Percentiles rank a stretch among this genome's conserved stretches.
Conservation (phyloP, 169 alveolate species). For the Eimeria mitis region DNA sequence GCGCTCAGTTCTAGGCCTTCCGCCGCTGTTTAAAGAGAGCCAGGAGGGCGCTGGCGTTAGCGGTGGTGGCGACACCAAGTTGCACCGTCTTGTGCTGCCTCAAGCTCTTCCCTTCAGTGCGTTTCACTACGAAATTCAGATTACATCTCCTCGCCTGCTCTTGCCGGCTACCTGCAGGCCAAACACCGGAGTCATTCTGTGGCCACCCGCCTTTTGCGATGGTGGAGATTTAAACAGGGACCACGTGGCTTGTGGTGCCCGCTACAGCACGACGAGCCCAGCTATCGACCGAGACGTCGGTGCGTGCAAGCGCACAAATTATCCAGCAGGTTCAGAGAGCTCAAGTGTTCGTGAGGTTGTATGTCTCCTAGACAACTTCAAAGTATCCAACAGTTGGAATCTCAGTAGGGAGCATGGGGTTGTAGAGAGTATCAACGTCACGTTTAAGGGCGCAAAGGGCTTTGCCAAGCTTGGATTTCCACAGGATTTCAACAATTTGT, state of each 20-base stretch:
- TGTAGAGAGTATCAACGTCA: constrained; percentile 47
- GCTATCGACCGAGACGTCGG: not conserved
- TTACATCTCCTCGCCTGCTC: constrained; percentile 38
- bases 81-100: constrained; percentile 24
- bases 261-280: not conserved
- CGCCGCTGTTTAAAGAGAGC: constrained; percentile 15
- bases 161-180: constrained; percentile 47
- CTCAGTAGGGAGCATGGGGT: constrained; percentile 53
- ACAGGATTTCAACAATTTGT: not conserved
- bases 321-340: not conserved
- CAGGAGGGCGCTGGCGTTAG: not conserved
- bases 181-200: not conserved
- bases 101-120: constrained; percentile 24
- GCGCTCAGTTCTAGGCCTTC: constrained; percentile 23
- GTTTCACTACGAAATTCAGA: constrained; percentile 51
- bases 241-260: not conserved
- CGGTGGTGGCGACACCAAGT: not conserved
- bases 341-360: not conserved
- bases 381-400: constrained; percentile 49
- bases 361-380: constrained; percentile 23
- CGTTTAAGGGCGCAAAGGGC: constrained; percentile 40
- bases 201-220: constrained; percentile 7
- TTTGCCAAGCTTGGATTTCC: constrained; percentile 31
- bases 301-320: constrained; percentile 7
- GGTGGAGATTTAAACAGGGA: not conserved